Base-by-base conservation (phyloP, 805 yeast species). In the Starmerella davenportii region DNA sequence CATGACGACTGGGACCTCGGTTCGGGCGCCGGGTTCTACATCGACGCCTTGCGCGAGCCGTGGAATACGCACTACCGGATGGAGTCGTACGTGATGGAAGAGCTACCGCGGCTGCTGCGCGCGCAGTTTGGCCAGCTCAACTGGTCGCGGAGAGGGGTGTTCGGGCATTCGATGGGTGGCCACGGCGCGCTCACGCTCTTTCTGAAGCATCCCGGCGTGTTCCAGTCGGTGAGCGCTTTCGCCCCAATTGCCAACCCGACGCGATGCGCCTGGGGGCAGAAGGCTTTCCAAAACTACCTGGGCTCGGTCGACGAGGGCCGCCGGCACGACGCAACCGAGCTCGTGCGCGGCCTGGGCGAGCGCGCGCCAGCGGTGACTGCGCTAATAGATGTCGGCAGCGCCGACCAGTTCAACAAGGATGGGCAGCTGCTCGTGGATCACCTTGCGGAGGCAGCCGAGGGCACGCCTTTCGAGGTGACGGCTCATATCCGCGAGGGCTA, bases 161-260 rank as follows among this genome's bases (percentile, higher is more conserved):
- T 90, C n/a, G 98, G 98, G 33, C 96, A 90, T 58, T 90, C 98
- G 1, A 90, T 90, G 96, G 98, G 98, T 37, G 98, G 98, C 1
- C 81, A 70, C 55, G 98, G 96, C 41, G 93, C 98, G 0, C 59
- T 87, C 43, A 62, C 77, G 43, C 63, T 74, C n/a, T 73, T 59
- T 48, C 60, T 87, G 43, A 70, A 66, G 45, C 72, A 78, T 55
- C 80, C 85, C 1, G 76, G 74, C 1, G 64, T 63, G 50, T 87
- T 78, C 64, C 70, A 70, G 54, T 74, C 90, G 1, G 85, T 79
- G 31, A 71, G 81, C 42, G 95, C 95, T 0, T 87, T 87, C 61
- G 71, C 95, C 0, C 96, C 98, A 38, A 80, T 90, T 47, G 61
- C 72, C 20, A 79, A 84, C 59, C 96, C 96, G 5, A 59, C 67